Percentiles rank a stretch among this genome's conserved stretches.
These are phyloP conservation scores for Hypholoma fasciculare DNA, from an alignment of 768 basidiomycete species.

Conservation along the genomic window DNA sequence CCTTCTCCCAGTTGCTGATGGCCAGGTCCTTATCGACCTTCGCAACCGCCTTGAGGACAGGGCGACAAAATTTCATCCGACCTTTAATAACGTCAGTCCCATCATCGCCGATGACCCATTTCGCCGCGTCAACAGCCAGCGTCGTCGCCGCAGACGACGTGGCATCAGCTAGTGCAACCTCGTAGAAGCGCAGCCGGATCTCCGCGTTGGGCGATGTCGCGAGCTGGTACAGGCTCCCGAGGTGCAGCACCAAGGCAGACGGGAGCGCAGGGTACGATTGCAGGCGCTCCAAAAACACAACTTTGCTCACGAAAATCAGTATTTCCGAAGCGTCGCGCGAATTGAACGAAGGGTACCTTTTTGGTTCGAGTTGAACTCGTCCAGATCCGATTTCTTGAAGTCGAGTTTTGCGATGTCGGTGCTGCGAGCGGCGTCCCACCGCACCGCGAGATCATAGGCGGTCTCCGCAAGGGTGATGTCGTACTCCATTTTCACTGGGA, in stretches of 20 bases:
- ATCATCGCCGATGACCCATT: constrained; percentile 71
- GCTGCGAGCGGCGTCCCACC: constrained; percentile 70
- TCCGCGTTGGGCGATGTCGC: constrained; percentile 70
- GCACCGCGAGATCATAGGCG: constrained; percentile 69
- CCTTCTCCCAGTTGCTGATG: constrained; percentile 42
- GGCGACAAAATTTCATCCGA: constrained; percentile 85
- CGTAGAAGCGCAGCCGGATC: constrained; percentile 77
- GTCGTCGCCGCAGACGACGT: constrained; percentile 43
- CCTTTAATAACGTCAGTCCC: constrained; percentile 67
- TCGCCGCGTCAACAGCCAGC: constrained; percentile 54
- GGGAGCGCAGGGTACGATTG: constrained; percentile 66
- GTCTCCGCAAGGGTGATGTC: constrained; percentile 69
- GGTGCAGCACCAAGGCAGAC: constrained; percentile 51
- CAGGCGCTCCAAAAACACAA: constrained; percentile 83
- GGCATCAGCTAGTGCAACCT: constrained; percentile 59
- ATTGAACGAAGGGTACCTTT: constrained; percentile 49
- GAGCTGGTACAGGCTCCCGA: constrained; percentile 54
- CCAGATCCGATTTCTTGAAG: constrained; percentile 64
- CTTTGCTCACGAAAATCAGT: constrained; percentile 32
- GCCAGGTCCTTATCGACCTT: constrained; percentile 58
- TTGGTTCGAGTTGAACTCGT: constrained; percentile 71
- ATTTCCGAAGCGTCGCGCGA: not conserved
- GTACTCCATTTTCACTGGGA: constrained; percentile 77
- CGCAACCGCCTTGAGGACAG: constrained; percentile 55
- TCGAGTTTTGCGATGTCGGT: constrained; percentile 44